Percentiles rank a stretch among this genome's conserved stretches.
phyloP scores from a whole-genome alignment of 345 rosid species.

The Eucalyptus regnans region DNA sequence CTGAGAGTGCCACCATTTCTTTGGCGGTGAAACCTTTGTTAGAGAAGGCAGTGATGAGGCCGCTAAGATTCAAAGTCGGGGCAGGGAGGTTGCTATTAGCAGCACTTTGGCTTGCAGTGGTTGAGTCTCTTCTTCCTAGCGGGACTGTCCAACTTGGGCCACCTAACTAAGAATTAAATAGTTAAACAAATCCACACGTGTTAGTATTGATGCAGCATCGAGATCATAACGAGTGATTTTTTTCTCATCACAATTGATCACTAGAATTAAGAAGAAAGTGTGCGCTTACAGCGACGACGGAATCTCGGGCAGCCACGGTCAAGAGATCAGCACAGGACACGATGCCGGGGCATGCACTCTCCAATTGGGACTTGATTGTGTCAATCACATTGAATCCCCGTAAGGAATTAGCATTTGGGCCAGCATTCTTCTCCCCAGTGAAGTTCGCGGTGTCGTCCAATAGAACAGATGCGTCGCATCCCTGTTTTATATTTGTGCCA shows the following conservation, averaged over 20 bases:
- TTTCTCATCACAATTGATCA: background rate
- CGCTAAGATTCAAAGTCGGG: constrained; percentile 18
- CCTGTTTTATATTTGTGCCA: background rate
- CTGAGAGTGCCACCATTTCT: constrained; percentile 59
- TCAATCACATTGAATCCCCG: constrained; percentile 21
- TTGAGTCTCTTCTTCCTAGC: constrained; percentile 56
- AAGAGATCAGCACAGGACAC: constrained; percentile 21
- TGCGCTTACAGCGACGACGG: constrained; percentile 3
- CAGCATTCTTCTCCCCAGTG: constrained; percentile 5
- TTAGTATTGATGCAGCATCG: background rate
- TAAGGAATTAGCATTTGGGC: background rate
- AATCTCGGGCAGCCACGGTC: constrained; percentile 17
- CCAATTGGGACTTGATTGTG: constrained; percentile 5
- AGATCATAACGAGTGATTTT: background rate
- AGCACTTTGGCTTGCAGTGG: constrained; percentile 24
- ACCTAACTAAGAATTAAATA: constrained; percentile 16
- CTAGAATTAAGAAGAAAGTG: background rate
- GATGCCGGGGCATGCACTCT: background rate
- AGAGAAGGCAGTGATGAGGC: constrained; percentile 29
- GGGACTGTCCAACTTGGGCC: constrained; percentile 39
- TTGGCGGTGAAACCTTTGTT: constrained; percentile 37
- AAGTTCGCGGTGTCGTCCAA: constrained; percentile 9
- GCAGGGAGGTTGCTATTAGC: constrained; percentile 25
- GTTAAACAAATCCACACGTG: background rate
- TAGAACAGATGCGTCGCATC: constrained; percentile 16